Conservation (phyloP, 495 filamentous ascomycete genomes). For the Lasiosphaeria hispida region DNA sequence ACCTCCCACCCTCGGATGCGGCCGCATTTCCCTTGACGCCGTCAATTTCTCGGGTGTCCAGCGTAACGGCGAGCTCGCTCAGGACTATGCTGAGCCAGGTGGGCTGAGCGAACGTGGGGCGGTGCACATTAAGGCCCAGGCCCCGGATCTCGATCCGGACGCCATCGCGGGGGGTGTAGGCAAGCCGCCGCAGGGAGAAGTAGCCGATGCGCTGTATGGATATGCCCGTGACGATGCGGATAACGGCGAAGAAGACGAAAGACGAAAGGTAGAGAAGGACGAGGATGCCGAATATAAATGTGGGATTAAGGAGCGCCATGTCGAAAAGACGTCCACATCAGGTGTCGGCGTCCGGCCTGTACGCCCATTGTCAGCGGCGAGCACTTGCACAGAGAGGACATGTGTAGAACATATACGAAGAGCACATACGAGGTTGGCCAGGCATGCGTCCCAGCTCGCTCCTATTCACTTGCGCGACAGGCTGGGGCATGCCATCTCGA, state of each 20-base stretch:
- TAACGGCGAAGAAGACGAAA: slow-evolving; percentile 89
- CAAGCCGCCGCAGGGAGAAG: slow-evolving; percentile 82
- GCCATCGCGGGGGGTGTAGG: slow-evolving; percentile 83
- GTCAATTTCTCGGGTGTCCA: slow-evolving; percentile 68
- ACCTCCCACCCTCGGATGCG: slow-evolving; percentile 23
- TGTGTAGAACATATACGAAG: neutral
- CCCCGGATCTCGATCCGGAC: slow-evolving; percentile 86
- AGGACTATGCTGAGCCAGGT: slow-evolving; percentile 94
- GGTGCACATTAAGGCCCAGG: slow-evolving; percentile 80
- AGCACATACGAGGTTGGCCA: slow-evolving; percentile 3
- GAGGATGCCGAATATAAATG: slow-evolving; percentile 79
- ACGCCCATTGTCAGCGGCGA: slow-evolving; percentile 16
- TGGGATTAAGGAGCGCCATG: slow-evolving; percentile 59
- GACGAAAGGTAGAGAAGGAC: slow-evolving; percentile 85
- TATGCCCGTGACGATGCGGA: slow-evolving; percentile 88
- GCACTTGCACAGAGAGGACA: neutral
- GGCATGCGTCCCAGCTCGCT: slow-evolving; percentile 16
- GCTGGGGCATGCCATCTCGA: slow-evolving; percentile 24
- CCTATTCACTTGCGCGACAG: slow-evolving; percentile 21
- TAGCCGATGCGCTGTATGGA: slow-evolving; percentile 96
- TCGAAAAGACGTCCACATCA: slow-evolving; percentile 21
- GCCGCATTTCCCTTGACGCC: slow-evolving; percentile 33
- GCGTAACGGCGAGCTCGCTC: slow-evolving; percentile 75
- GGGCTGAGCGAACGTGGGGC: slow-evolving; percentile 92
- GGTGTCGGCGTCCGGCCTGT: slow-evolving; percentile 11